phyloP scores from a whole-genome alignment of 179 eudicot species.

The Beta lomatogona region DNA sequence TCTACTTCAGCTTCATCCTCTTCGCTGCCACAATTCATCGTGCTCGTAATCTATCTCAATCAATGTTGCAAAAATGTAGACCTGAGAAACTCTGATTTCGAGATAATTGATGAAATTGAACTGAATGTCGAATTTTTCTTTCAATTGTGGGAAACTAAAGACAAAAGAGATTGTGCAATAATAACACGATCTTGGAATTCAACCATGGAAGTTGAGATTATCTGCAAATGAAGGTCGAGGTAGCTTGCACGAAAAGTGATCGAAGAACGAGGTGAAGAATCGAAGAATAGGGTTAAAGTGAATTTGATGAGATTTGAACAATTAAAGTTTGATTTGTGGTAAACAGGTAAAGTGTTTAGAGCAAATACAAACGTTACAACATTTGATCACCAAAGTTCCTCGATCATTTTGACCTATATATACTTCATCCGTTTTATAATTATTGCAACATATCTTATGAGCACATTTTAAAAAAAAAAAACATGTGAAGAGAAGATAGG shows the following conservation, averaged over 20 bases:
- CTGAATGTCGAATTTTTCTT: not conserved
- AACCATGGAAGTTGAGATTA: not conserved
- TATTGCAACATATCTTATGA: no score
- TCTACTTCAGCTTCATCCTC: constrained; percentile 53
- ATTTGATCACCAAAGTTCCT: no score
- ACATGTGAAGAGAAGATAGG: no score
- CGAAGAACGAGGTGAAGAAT: not conserved
- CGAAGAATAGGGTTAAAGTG: not conserved
- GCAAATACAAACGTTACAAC: no score
- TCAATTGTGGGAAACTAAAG: not conserved
- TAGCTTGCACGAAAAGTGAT: not conserved
- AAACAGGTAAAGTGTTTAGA: no score
- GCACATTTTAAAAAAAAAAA: no score
- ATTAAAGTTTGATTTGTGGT: not conserved
- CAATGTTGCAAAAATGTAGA: not conserved
- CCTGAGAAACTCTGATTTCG: not conserved
- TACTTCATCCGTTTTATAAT: no score
- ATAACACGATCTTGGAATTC: not conserved
- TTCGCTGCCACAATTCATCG: constrained; percentile 26
- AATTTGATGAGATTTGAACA: not conserved
- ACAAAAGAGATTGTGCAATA: no score
- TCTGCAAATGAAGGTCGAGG: not conserved
- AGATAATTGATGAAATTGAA: not conserved
- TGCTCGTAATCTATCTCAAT: constrained; percentile 15
- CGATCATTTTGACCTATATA: no score